Conservation (phyloP, 1,284 basidiomycete species). For the Cutaneotrichosporon cavernicola region DNA sequence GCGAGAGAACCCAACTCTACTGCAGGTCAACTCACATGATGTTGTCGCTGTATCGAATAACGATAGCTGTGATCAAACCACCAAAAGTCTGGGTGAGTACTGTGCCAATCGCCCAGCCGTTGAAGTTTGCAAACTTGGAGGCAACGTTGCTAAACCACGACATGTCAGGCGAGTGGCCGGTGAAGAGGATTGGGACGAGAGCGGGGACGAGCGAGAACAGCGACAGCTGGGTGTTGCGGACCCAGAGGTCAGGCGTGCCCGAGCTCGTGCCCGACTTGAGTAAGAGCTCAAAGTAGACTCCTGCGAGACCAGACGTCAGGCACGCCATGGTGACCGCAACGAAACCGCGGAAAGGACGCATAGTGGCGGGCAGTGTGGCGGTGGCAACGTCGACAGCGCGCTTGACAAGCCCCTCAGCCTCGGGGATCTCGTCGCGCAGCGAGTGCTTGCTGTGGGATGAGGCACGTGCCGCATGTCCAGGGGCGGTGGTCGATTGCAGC, state of each 20-base stretch:
- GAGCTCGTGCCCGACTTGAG: constrained; percentile 67
- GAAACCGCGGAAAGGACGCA: constrained; percentile 81
- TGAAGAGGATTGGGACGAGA: constrained; percentile 74
- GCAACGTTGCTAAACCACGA: constrained; percentile 38
- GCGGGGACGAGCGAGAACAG: constrained; percentile 91
- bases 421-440: constrained; percentile 3
- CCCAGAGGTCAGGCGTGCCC: constrained; percentile 71
- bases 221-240: constrained; percentile 93
- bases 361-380: constrained; percentile 23
- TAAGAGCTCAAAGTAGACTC: constrained; percentile 98
- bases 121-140: constrained; percentile 60
- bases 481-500: constrained; percentile 61
- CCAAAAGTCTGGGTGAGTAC: constrained; percentile 85
- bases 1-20: neutral
- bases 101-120: constrained; percentile 85
- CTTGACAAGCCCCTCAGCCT: constrained; percentile 3
- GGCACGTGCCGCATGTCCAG: constrained; percentile 14
- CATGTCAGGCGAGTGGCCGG: constrained; percentile 43
- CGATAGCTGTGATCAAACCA: constrained; percentile 78
- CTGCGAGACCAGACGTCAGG: constrained; percentile 94
- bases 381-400: constrained; percentile 12
- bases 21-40: constrained; percentile 44
- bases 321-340: constrained; percentile 83
- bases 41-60: constrained; percentile 58
- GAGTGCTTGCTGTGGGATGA: neutral